Conservation (phyloP, 345 rosid genomes). For the Sisymbrium irio region DNA sequence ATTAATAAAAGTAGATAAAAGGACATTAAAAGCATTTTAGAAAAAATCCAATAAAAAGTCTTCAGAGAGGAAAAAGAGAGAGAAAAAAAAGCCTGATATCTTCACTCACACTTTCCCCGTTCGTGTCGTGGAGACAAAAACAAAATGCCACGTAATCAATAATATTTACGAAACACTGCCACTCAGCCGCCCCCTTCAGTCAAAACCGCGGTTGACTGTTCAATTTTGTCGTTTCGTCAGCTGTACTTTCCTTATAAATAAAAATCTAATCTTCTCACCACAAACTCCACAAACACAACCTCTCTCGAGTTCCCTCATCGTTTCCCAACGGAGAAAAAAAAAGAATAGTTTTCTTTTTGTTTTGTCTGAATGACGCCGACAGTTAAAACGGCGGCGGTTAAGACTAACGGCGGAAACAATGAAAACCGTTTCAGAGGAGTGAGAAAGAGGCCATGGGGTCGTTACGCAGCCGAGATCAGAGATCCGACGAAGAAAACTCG, state of each 20-base stretch:
- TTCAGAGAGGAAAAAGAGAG: neutral
- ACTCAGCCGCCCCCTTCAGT: constrained; percentile 32
- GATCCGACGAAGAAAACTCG: constrained; percentile 71
- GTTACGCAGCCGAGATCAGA: constrained; percentile 86
- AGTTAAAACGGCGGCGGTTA: constrained; percentile 37
- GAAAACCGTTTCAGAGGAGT: constrained; percentile 68
- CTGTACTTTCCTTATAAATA: constrained; percentile 15
- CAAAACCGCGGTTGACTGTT: constrained; percentile 35
- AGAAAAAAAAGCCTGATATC: neutral
- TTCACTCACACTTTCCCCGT: neutral
- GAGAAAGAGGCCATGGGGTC: constrained; percentile 90
- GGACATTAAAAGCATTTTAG: neutral
- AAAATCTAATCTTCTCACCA: neutral
- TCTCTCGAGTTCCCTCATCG: neutral
- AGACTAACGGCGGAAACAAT: constrained; percentile 12
- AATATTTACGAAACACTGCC: constrained; percentile 11
- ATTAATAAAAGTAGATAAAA: neutral
- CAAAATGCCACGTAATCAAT: constrained; percentile 4
- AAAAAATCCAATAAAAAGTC: neutral
- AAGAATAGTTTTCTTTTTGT: neutral
- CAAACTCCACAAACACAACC: neutral
- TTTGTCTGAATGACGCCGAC: constrained; percentile 47
- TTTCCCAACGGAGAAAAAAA: neutral
- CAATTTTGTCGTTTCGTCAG: neutral
- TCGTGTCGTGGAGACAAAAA: constrained; percentile 37